Conservation (phyloP, 148 eudicot species). For the Selenicereus undatus region DNA sequence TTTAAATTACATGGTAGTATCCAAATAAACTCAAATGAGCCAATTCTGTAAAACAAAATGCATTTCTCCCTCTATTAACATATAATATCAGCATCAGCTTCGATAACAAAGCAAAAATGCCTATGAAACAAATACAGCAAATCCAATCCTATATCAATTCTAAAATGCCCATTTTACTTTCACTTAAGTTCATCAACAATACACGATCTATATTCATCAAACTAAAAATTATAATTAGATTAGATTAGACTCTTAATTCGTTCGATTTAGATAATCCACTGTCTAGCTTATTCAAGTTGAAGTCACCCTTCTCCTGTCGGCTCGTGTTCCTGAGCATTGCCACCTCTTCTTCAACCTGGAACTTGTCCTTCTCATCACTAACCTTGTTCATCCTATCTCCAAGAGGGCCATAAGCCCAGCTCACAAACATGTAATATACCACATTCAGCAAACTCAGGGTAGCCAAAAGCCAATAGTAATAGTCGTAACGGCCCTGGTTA, state of each 20-base stretch:
- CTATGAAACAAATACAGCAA: slow-evolving; percentile 10
- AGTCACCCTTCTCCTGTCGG: slow-evolving; percentile 20
- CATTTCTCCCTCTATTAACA: slow-evolving; percentile 14
- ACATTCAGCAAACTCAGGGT: slow-evolving; percentile 51
- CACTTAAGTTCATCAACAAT: slow-evolving; percentile 11
- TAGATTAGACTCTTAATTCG: slow-evolving; percentile 3
- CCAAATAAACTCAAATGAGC: neutral
- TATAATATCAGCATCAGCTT: slow-evolving; percentile 20
- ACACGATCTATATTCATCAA: slow-evolving; percentile 13
- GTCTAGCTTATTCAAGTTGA: slow-evolving; percentile 17
- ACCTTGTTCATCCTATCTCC: slow-evolving; percentile 29
- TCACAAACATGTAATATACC: slow-evolving; percentile 47
- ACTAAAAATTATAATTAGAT: neutral
- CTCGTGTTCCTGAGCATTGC: slow-evolving; percentile 25
- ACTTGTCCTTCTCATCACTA: slow-evolving; percentile 20
- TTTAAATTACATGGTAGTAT: neutral
- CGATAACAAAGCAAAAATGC: slow-evolving; percentile 20
- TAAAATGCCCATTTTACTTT: neutral
- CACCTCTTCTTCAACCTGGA: slow-evolving; percentile 30
- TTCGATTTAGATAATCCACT: slow-evolving; percentile 17
- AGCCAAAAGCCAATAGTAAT: slow-evolving; percentile 71
- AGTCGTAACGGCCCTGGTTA: slow-evolving; percentile 72
- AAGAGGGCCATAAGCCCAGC: slow-evolving; percentile 81
- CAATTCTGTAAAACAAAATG: neutral
- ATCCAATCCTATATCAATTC: slow-evolving; percentile 16